Conservation (phyloP, 2,329 filamentous ascomycete species). For the Zarea fungicola region DNA sequence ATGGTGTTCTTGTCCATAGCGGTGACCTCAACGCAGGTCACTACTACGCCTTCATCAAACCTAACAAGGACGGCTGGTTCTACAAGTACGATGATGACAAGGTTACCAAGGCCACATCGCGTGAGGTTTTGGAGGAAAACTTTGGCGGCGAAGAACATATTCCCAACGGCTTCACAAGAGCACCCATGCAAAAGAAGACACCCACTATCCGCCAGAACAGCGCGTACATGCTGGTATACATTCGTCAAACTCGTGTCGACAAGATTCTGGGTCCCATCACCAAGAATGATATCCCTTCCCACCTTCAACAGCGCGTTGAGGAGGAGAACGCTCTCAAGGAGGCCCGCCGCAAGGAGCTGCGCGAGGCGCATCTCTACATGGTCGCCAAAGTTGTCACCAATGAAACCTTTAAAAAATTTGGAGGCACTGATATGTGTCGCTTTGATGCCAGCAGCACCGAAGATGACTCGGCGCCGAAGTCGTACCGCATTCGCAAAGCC, state of each 20-base stretch:
- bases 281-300: slow-evolving; percentile 67
- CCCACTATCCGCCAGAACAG: slow-evolving; percentile 66
- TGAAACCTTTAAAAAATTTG: slow-evolving; percentile 72
- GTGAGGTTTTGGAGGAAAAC: slow-evolving; percentile 93
- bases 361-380: slow-evolving; percentile 92
- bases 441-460: slow-evolving; percentile 60
- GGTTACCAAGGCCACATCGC: slow-evolving; percentile 87
- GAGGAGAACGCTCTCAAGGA: slow-evolving; percentile 77
- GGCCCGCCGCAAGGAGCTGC: slow-evolving; percentile 76
- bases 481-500: slow-evolving; percentile 69
- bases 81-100: slow-evolving; percentile 97
- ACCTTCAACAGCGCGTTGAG: slow-evolving; percentile 63
- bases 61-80: slow-evolving; percentile 86
- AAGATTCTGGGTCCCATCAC: slow-evolving; percentile 71
- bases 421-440: slow-evolving; percentile 76
- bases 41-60: slow-evolving; percentile 96
- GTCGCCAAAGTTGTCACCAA: slow-evolving; percentile 76
- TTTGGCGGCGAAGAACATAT: slow-evolving; percentile 80
- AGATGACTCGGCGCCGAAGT: slow-evolving; percentile 64
- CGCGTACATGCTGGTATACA: slow-evolving; percentile 98
- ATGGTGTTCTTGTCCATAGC: slow-evolving; percentile 93
- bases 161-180: slow-evolving; percentile 41
- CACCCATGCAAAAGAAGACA: slow-evolving; percentile 47
- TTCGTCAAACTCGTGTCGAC: slow-evolving; percentile 80
- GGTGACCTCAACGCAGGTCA: slow-evolving; percentile 96